phyloP scores from a whole-genome alignment of 495 filamentous ascomycete genomes.

The Aspergillus cavernicola region DNA sequence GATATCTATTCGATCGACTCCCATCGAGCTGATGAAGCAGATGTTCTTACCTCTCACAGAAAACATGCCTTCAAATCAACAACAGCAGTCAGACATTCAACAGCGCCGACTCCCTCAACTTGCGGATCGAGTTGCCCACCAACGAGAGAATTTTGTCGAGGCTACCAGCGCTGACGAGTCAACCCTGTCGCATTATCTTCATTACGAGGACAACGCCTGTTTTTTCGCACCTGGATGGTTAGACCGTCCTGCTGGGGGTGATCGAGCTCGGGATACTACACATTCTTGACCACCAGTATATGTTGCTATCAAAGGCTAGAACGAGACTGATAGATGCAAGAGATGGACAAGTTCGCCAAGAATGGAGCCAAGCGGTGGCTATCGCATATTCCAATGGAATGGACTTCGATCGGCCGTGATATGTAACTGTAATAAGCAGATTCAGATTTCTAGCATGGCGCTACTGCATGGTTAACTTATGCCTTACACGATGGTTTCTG shows the following conservation, averaged over 20 bases:
- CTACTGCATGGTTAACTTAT: slow-evolving; percentile 7
- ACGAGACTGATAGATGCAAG: not conserved
- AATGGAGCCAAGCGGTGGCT: not conserved
- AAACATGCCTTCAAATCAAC: slow-evolving; percentile 2
- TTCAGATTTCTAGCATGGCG: not conserved
- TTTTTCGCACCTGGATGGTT: slow-evolving; percentile 41
- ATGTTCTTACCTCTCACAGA: not conserved
- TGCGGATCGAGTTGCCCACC: not conserved
- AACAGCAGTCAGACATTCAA: not conserved
- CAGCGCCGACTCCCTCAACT: not conserved
- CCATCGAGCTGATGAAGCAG: not conserved
- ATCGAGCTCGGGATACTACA: not conserved
- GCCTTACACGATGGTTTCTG: not conserved
- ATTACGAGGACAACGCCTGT: slow-evolving; percentile 40
- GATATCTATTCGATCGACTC: not conserved
- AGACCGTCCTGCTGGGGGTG: slow-evolving; percentile 10
- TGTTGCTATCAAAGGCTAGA: not conserved
- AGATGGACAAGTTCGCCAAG: not conserved
- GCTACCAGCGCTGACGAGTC: slow-evolving; percentile 3
- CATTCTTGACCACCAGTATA: not conserved
- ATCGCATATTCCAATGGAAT: not conserved
- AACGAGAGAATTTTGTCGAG: not conserved
- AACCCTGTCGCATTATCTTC: slow-evolving; percentile 31
- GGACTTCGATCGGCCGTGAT: not conserved
- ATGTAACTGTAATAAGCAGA: not conserved